Evolutionary conservation across 2,329 filamentous ascomycete species (phyloP).

Genomic region (Penicillium palitans): DNA sequence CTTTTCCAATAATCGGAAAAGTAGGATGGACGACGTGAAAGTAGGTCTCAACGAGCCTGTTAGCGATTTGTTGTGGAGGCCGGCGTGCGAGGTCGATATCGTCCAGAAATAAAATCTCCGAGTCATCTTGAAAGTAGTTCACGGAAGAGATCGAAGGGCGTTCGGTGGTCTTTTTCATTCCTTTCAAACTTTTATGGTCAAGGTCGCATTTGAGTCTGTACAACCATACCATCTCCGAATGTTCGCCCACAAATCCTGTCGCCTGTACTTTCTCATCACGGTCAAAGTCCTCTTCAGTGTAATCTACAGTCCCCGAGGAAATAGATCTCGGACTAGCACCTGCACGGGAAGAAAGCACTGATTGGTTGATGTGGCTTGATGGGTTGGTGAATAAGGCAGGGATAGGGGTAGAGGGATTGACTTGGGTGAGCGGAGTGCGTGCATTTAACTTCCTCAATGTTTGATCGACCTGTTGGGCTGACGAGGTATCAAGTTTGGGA

Average conservation of each 20-base stretch:
- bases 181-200: conserved; percentile 27
- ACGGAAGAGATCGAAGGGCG: conserved; percentile 34
- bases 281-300: conserved; percentile 47
- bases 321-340: conserved; percentile 25
- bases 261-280: conserved; percentile 41
- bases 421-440: conserved; percentile 1
- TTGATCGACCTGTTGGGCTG: conserved; percentile 37
- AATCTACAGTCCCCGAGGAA: conserved; percentile 40
- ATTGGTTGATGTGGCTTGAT: not conserved
- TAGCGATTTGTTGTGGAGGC: conserved; percentile 40
- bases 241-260: conserved; percentile 47
- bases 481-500: conserved; percentile 34
- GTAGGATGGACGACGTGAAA: conserved; percentile 42
- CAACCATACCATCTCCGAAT: conserved; percentile 48
- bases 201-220: conserved; percentile 43
- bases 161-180: conserved; percentile 21
- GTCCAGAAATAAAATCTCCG: conserved; percentile 35
- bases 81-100: conserved; percentile 40
- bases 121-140: conserved; percentile 45
- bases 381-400: conserved; percentile 5
- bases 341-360: not conserved
- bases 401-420: conserved; percentile 9
- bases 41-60: conserved; percentile 43
- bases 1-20: conserved; percentile 46
- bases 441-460: conserved; percentile 37